Base-by-base conservation (phyloP, 192 early-diverging fungal genomes). In the Backusella australiensis region DNA sequence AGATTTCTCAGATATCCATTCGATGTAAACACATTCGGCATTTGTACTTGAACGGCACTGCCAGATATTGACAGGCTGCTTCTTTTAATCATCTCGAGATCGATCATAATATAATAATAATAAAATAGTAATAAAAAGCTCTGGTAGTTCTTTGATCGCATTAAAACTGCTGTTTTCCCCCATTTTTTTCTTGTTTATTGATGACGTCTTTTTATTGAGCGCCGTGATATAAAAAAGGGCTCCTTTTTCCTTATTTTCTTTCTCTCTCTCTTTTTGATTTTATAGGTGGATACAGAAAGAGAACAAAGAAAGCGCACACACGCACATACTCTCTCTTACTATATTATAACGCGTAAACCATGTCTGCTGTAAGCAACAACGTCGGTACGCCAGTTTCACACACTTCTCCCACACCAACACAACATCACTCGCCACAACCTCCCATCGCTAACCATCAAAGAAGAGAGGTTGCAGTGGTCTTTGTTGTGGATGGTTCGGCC, bases 401-500 rank as follows among this genome's bases (percentile, higher is more conserved):
- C 26, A 52, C 73, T n/a, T 79, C 78, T 9, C 78, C 78, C 19
- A 67, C 70, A 35, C 39, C 35, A 36, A 19, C 46, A 56, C 76
- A 71, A 3, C 75, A 75, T 38, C 77, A 52, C 4, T 69, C 77
- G 15, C 73, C 75, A 71, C 76, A 76, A 32, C 75, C 69, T 21
- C 52, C 71, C 15, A 26, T 81, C 1, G 72, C 83, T 35, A 66
- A 77, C 19, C 71, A 76, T n/a, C 79, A 84, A 4, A 78, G 85
- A 41, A 83, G 82, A 56, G 86, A 90, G 69, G 85, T 90, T 39
- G 83, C 85, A 4, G 85, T 85, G 46, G 86, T 88, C 3, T 81
- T 90, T 82, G 88, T 84, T 2, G 79, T 90, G 59, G 88, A 90
- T 72, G 85, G 82, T 38, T 84, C 88, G 12, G 88, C 85, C 2